A percentile compares a stretch with the other conserved stretches of the same genome.
Evolutionary conservation across 495 filamentous ascomycete species (phyloP).

Genomic region (Alectoria sarmentosa): DNA sequence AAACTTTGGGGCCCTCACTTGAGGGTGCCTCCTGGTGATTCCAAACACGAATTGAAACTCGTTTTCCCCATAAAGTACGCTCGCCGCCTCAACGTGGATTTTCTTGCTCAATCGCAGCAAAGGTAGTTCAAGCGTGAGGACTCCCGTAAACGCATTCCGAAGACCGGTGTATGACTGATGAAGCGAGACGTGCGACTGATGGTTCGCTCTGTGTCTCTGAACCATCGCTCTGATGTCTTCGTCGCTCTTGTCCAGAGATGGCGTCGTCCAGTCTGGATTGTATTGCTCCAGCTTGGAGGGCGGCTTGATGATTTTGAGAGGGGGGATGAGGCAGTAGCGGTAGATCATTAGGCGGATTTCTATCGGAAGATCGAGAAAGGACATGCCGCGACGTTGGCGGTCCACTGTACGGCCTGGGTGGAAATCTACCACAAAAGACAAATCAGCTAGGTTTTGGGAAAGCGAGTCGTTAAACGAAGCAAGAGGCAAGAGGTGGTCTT

Average conservation of each 20-base stretch:
- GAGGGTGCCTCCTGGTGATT: background rate
- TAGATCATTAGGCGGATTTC: background rate
- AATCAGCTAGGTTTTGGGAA: background rate
- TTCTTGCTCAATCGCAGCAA: background rate
- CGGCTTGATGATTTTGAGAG: background rate
- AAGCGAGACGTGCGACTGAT: background rate
- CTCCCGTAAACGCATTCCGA: background rate
- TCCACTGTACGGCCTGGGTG: background rate
- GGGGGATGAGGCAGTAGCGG: background rate
- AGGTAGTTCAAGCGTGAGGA: background rate
- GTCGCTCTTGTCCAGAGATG: background rate
- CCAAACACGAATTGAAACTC: background rate
- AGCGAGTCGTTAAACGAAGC: background rate
- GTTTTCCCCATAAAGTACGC: slow-evolving; percentile 6
- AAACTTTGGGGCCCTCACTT: background rate
- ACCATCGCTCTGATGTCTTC: background rate
- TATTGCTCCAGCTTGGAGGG: background rate
- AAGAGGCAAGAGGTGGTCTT: background rate
- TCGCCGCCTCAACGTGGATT: slow-evolving; percentile 1
- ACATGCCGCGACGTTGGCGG: background rate
- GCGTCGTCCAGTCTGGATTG: background rate
- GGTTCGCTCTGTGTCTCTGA: background rate
- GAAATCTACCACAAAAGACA: background rate
- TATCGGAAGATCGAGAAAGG: slow-evolving; percentile 1
- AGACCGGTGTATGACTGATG: background rate